Conservation (phyloP, 257 asterid species). For the Ilex aquifolium region DNA sequence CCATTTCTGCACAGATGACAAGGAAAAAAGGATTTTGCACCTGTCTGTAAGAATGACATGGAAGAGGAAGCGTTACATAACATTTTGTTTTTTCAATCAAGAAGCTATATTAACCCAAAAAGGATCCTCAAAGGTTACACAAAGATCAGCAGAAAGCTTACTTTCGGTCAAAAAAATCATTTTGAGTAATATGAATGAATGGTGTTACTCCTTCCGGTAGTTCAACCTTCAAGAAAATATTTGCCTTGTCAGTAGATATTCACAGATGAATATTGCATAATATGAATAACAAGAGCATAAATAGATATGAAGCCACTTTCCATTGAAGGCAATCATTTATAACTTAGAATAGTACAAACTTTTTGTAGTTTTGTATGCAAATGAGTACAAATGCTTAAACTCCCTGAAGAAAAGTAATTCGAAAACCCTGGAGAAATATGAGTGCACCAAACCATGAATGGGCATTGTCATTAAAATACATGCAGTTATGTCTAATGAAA, state of each 20-base stretch:
- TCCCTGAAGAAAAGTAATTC: too few species aligned
- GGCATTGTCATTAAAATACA: too few species aligned
- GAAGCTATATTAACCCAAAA: neutral
- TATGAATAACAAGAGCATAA: neutral
- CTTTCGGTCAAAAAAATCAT: conserved; percentile 56
- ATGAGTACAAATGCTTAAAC: neutral
- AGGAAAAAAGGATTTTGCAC: neutral
- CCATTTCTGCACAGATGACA: neutral
- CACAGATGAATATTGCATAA: conserved; percentile 7
- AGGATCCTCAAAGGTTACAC: conserved; percentile 5
- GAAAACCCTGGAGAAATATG: too few species aligned
- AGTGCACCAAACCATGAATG: too few species aligned
- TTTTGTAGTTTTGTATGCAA: neutral
- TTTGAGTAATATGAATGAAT: conserved; percentile 46
- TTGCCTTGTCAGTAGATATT: conserved; percentile 16
- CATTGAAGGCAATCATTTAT: neutral
- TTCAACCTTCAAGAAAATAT: conserved; percentile 40
- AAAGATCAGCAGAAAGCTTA: conserved; percentile 28
- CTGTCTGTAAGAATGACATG: neutral
- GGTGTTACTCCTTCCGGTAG: conserved; percentile 51
- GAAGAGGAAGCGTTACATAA: neutral
- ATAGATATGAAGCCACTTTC: neutral
- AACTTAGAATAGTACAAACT: too few species aligned
- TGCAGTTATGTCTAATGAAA: too few species aligned
- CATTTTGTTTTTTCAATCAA: neutral